Evolutionary conservation across 1,139 yeast species (phyloP), one percentile per base, ranked within the genome.

Genomic region (Meyerozyma sp.): DNA sequence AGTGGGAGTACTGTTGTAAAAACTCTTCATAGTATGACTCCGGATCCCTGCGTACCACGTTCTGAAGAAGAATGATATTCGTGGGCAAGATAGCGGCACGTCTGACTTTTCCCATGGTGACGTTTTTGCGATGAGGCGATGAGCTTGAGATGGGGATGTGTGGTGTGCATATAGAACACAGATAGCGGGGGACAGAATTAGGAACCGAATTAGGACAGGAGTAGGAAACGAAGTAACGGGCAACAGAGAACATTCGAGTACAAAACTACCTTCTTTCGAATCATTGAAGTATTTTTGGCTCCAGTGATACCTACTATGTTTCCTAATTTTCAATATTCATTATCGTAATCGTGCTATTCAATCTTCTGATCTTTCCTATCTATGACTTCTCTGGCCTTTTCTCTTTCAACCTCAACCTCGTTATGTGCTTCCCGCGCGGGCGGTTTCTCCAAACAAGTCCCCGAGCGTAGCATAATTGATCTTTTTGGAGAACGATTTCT

Each of bases 1-100:
- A 93, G 62, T 94, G 98, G 44, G 93, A 79, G 62, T 84, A 89
- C 61, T 94, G 98, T 56, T 90, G 94, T 41, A 84, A 62, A 63
- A 93, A 93, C 64, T 93, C 99, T 63, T 94, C 98, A 50, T 81
- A 81, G 63, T 93, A 94, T 0, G 98, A 89, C 49, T 80, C 85
- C 3, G 98, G 98, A 60, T 93, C 98, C 55, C 97, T 75, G 58
- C 91, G 84, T 10, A 93, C 95, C 47, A 93, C 77, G 61, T 94
- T 93, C 67, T 94, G 98, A 50, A 93, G 70, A 49, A 91, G 69
- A 41, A 95, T 91, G 58, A 93, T 87, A 65, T 93, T 93, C 25
- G 91, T 87, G 16, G 97, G 98, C 59, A 91, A 71, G 44, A 89
- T 75, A 42, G 96, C 96, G 36, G 96, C 94, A 76, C 96, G 85